Percentiles rank a stretch among this genome's conserved stretches.
Evolutionary conservation across 495 filamentous ascomycete species (phyloP).

Genomic region (Penicillium coprophilum): DNA sequence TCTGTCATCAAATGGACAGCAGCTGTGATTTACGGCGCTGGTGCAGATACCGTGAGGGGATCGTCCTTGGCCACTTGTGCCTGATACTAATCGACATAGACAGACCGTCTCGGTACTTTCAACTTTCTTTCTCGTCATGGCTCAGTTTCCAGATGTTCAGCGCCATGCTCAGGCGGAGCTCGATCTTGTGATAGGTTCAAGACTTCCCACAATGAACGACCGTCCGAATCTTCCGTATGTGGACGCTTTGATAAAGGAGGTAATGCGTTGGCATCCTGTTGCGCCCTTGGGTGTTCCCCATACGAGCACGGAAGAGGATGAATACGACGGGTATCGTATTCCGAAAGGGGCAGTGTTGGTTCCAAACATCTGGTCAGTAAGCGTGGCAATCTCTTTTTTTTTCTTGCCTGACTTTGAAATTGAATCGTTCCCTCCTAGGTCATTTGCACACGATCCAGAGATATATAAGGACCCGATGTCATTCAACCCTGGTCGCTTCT

Average conservation of each 20-base stretch:
- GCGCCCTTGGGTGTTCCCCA: slow-evolving; percentile 55
- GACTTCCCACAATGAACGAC: slow-evolving; percentile 13
- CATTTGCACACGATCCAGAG: slow-evolving; percentile 33
- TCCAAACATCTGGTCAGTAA: slow-evolving; percentile 45
- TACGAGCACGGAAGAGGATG: slow-evolving; percentile 52
- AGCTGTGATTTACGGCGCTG: slow-evolving; percentile 51
- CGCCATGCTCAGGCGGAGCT: slow-evolving; percentile 58
- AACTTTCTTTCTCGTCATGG: slow-evolving; percentile 50
- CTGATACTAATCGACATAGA: neutral
- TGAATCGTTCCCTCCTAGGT: slow-evolving; percentile 16
- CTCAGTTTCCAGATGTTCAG: slow-evolving; percentile 49
- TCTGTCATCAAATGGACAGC: slow-evolving; percentile 41
- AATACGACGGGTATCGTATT: slow-evolving; percentile 50
- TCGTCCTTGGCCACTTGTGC: neutral
- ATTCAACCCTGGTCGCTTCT: slow-evolving; percentile 34
- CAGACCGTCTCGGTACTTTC: slow-evolving; percentile 32
- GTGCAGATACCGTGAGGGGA: slow-evolving; percentile 47
- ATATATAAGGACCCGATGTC: slow-evolving; percentile 30
- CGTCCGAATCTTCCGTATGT: slow-evolving; percentile 42
- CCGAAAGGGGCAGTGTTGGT: slow-evolving; percentile 49
- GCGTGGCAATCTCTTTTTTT: too few relatives aligned
- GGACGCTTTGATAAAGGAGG: slow-evolving; percentile 44
- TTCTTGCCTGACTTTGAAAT: neutral
- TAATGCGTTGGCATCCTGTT: slow-evolving; percentile 46
- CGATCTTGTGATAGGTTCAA: slow-evolving; percentile 48